Evolutionary conservation across 768 basidiomycete genomes (phyloP), one percentile per base, ranked within the genome.

Genomic region (Mycena leptocephala): DNA sequence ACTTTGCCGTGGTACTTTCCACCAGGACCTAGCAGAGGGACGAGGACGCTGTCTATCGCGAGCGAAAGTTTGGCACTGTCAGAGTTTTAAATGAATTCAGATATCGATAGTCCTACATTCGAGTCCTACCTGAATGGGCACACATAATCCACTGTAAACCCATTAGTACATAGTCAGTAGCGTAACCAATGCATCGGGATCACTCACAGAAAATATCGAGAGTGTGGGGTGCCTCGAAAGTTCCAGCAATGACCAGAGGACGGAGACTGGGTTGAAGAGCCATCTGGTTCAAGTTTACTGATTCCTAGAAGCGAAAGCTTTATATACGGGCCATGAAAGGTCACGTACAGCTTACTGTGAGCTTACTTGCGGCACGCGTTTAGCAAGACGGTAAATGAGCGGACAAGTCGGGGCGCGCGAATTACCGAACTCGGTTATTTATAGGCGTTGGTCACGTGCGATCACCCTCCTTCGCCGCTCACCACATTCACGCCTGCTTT

Each of bases 221-320:
- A 3, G 94, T 95, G 79, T 97, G 95, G 0, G 94, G 93, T 0
- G 95, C 90, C 33, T 89, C 85, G 67, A 82, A 80, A 22, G 76
- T 80, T 51, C 96, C 96, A 4, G 91, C 88, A 72, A 97, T 86
- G 65, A 93, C 82, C 58, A 94, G 87, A 62, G 94, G 90, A 35
- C 88, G 85, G 43, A 97, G 90, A 64, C 90, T 92, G 1, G 96
- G 95, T 88, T 93, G 94, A 55, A 96, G 88, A 59, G 96, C 93
- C 96, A 97, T 97, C n/a, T 41, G 33, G 61, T 35, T 46, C 14
- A 16, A 24, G 22, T 62, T 62, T 39, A 20, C 43, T 58, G 32
- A 18, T 58, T 22, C 32, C 20, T 6, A 16, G 56, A 33, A 58
- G 5, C 30, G 2, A 55, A 55, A 6, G 1, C 53, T 30, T 28